phyloP scores from a whole-genome alignment of 371 early-diverging fungal species.

The Apophysomyces variabilis region DNA sequence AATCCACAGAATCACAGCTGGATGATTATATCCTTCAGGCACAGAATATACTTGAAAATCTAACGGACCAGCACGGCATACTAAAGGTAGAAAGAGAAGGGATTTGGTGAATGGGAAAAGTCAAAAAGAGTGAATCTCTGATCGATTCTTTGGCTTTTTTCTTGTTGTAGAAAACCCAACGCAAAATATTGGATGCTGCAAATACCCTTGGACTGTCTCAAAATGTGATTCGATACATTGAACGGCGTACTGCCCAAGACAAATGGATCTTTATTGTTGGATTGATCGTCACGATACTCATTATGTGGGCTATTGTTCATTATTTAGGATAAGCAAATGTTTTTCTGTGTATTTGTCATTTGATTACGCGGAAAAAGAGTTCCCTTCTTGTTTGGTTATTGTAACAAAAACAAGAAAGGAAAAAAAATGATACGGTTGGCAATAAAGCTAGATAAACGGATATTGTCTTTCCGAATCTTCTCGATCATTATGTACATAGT shows the following conservation, averaged over 20 bases:
- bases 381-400: neutral
- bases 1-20: slow-evolving; percentile 62
- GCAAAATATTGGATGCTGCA: slow-evolving; percentile 77
- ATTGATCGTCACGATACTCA: slow-evolving; percentile 61
- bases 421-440: neutral
- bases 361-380: neutral
- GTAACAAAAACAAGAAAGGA: neutral
- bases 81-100: slow-evolving; percentile 63
- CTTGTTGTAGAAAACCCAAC: slow-evolving; percentile 69
- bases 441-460: too few species aligned
- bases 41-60: slow-evolving; percentile 66
- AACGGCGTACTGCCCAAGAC: slow-evolving; percentile 79
- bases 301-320: slow-evolving; percentile 67
- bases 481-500: neutral
- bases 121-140: neutral
- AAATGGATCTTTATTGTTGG: slow-evolving; percentile 83
- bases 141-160: neutral
- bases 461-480: too few species aligned
- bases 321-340: slow-evolving; percentile 49
- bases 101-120: neutral
- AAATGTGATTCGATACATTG: slow-evolving; percentile 82
- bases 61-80: slow-evolving; percentile 78
- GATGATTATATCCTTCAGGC: slow-evolving; percentile 81
- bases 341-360: too few species aligned
- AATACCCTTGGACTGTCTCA: slow-evolving; percentile 84